phyloP scores from a whole-genome alignment of 2,329 filamentous ascomycete species.

The Arachnopeziza araneosa region DNA sequence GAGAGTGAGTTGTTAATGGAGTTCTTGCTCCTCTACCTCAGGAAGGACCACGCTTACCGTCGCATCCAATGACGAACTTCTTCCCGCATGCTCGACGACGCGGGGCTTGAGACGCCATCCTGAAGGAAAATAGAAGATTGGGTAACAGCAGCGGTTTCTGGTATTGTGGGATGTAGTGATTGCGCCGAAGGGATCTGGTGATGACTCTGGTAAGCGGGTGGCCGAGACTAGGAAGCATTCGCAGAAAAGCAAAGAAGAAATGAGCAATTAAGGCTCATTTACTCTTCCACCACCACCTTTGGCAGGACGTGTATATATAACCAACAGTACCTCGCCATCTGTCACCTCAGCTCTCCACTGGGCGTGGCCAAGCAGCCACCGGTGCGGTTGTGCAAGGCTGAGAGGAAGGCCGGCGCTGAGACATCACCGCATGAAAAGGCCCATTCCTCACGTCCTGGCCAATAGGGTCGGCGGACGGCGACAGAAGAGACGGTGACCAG shows the following conservation, averaged over 20 bases:
- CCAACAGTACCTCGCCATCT: background rate
- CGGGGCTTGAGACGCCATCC: conserved; percentile 4
- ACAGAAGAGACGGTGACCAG: background rate
- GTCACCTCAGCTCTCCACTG: background rate
- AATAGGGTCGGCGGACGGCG: background rate
- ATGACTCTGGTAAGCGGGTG: background rate
- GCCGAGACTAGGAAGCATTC: background rate
- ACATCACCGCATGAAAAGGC: background rate
- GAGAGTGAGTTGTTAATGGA: background rate
- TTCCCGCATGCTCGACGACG: conserved; percentile 11
- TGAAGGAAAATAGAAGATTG: background rate
- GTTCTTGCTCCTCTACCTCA: background rate
- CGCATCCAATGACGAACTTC: conserved; percentile 20
- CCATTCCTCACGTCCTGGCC: background rate
- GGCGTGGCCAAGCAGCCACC: background rate
- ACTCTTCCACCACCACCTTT: background rate
- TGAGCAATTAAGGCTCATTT: background rate
- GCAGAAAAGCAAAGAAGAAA: background rate
- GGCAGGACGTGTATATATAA: background rate
- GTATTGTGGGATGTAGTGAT: background rate
- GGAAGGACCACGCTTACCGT: conserved; percentile 14
- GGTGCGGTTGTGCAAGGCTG: background rate
- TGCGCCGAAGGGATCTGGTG: background rate
- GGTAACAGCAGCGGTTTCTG: background rate
- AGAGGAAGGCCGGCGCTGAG: background rate